Evolutionary conservation across 345 rosid genomes (phyloP), one percentile per base, ranked within the genome.

Genomic region (Odontarrhena argentea): DNA sequence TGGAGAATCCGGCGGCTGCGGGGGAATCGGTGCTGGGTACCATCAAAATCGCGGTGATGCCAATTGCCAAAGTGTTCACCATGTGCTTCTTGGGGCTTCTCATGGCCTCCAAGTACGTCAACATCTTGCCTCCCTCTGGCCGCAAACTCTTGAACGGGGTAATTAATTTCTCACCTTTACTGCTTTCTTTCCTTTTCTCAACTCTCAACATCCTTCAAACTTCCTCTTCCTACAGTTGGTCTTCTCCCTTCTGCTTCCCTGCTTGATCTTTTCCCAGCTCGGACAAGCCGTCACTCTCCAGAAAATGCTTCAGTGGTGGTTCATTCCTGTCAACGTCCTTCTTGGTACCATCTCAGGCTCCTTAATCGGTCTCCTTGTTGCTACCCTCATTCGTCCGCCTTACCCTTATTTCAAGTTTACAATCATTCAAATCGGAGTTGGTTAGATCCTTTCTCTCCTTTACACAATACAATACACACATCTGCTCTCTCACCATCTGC

Each of bases 261-360:
- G 99, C 68, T 73, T 95, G 80, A 91, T 95, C 55, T 95, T 95
- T 75, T 89, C 99, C 8, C 96, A 91, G 81, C 96, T 95, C 15
- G 99, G 99, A 4, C 96, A 95, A 83, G 92, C 99, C 22, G 78
- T 95, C 52, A 91, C 90, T 69, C 51, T 89, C 45, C 41, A 86
- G 69, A 95, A 95, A 63, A 89, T 95, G 96, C 63, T 89, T 35
- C 75, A 87, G 76, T 95, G 98, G 98, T 95, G 99, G 99, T 95
- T 91, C 65, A 95, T 95, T 81, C 99, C 98, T 6, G 69, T 85
- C 67, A 95, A 95, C 76, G 89, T 91, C 62, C 73, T 95, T 69
- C 87, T 95, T 9, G 86, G 76, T 43, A 58, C 90, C 42, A 76
- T 86, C 68, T 81, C 86, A 0, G 99, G 99, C 34, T 89, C 99